Evolutionary conservation across 1,139 yeast genomes (phyloP), one percentile per base, ranked within the genome.

Genomic region (Geotrichum klebahnii): DNA sequence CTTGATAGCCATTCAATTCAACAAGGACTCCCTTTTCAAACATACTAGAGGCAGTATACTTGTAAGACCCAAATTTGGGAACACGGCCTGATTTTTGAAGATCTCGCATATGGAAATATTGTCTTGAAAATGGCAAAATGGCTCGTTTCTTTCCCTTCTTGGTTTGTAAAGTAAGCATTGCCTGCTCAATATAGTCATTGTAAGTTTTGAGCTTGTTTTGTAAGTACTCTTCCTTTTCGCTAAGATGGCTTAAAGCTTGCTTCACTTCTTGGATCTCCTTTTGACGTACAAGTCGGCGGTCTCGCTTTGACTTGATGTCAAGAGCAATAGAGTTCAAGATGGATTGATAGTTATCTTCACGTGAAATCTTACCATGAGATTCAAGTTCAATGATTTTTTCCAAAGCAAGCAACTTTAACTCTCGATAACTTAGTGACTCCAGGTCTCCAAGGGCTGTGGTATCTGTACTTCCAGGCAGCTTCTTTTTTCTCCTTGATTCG

Each of bases 41-140:
- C 47, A 92, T 72, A 60, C 82, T 84, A 55, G 85, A 82, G 2
- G 88, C 83, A 0, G 88, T 77, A 68, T 87, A 86, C 67, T 84
- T 86, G 69, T 81, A 87, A 0, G 94, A 85, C 6, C 96, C 96
- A 66, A 83, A 87, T 61, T 78, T 79, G 1, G 94, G 90, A 42
- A 82, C 69, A 43, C 82, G 73, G 31, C 92, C 87, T 45, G 79
- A 66, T 67, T 77, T 81, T 59, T 81, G 81, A 58, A 86, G 70
- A 56, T 82, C 88, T 32, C 90, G 72, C 61, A 82, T 84, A 61
- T 84, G 85, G 68, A 84, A 84, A 67, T 82, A 85, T 58, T 86
- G 94, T 61, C 80, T 83, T 34, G 90, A 81, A 67, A 87, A 85
- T 1, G 84, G 83, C 53, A 69, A 55, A 56, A 68, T 78, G 65